These are phyloP conservation scores for Fagopyrum homotropicum DNA, from an alignment of 148 eudicot genomes.

Conservation along the genomic window DNA sequence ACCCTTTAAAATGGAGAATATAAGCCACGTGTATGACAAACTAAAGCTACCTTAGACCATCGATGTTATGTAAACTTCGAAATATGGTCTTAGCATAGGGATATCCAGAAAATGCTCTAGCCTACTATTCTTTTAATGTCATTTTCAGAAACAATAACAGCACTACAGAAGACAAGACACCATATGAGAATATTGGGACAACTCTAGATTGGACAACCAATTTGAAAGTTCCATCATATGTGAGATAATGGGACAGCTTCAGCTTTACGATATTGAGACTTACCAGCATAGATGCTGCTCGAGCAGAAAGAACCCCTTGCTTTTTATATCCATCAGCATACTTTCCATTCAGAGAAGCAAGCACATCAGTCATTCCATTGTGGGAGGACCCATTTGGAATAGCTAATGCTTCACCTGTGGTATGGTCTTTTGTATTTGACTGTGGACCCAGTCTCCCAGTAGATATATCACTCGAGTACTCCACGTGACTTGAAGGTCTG, in stretches of 20 bases:
- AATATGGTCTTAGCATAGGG: no score
- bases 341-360: constrained; percentile 32
- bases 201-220: not conserved
- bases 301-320: constrained; percentile 68
- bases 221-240: not conserved
- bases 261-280: constrained; percentile 7
- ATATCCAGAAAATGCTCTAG: no score
- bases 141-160: not conserved
- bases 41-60: not conserved
- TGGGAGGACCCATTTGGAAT: constrained; percentile 24
- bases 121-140: not conserved
- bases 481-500: constrained; percentile 35
- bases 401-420: constrained; percentile 21
- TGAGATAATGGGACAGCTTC: not conserved
- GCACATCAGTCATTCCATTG: constrained; percentile 28
- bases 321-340: constrained; percentile 32
- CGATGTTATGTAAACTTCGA: not conserved
- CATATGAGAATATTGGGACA: not conserved
- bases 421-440: constrained; percentile 23
- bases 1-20: no score
- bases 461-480: constrained; percentile 26
- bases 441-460: constrained; percentile 22
- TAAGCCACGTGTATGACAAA: no score
- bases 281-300: constrained; percentile 99
- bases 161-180: not conserved